Percentiles rank a stretch among this genome's conserved stretches.
These are phyloP conservation scores for Penicillium cinerascens DNA, from an alignment of 495 filamentous ascomycete species.

Conservation along the genomic window DNA sequence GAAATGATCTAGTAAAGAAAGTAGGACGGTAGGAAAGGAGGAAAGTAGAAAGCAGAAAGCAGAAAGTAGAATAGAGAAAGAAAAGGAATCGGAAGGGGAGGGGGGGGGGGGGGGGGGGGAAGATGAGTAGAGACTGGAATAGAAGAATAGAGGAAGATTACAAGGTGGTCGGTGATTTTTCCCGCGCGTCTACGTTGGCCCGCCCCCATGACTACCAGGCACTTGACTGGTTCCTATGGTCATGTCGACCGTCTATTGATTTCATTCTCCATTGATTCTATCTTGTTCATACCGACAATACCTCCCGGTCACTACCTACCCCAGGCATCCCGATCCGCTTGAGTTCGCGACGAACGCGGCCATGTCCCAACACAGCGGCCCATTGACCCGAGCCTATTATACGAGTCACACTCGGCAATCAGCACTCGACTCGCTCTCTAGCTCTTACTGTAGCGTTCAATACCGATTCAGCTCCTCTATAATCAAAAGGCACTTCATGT, in stretches of 20 bases:
- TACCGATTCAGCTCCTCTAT: neutral
- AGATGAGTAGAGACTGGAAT: neutral
- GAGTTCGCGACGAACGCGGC: slow-evolving; percentile 10
- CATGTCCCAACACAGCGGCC: neutral
- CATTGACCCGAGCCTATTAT: neutral
- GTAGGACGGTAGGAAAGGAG: neutral
- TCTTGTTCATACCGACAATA: neutral
- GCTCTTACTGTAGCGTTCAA: neutral
- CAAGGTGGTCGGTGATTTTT: slow-evolving; percentile 4
- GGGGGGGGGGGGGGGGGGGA: slow-evolving; percentile 2
- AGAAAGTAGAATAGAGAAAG: neutral
- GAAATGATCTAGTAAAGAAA: neutral
- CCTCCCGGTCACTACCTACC: neutral
- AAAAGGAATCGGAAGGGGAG: neutral
- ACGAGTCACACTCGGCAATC: neutral
- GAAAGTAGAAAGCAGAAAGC: slow-evolving; percentile 1
- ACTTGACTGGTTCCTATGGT: neutral
- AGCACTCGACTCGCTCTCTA: neutral
- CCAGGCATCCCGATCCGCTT: slow-evolving; percentile 2
- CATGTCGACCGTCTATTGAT: neutral
- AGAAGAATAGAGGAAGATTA: neutral
- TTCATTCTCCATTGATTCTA: neutral
- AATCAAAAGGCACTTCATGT: neutral
- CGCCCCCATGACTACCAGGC: neutral
- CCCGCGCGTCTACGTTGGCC: slow-evolving; percentile 4